Evolutionary conservation across 148 eudicot species (phyloP).

Genomic region (Rhododendron williamsianum): DNA sequence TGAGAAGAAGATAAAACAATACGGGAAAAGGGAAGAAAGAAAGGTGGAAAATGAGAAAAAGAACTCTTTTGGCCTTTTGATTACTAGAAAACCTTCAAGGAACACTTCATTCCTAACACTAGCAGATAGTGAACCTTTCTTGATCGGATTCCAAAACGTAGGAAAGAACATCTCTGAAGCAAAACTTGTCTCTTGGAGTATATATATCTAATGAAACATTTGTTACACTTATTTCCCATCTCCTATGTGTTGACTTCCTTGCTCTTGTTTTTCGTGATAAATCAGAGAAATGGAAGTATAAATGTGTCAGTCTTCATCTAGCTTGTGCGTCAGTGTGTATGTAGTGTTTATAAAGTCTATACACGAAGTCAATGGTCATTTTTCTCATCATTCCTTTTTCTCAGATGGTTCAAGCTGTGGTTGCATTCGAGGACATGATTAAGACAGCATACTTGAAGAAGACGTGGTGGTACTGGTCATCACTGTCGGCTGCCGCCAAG

Average conservation of each 20-base stretch:
- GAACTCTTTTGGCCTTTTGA: not conserved
- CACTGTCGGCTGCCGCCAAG: constrained; percentile 64
- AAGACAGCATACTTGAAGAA: constrained; percentile 55
- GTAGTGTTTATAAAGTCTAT: not conserved
- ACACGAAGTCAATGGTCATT: not conserved
- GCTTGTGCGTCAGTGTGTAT: no score
- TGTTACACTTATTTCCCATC: not conserved
- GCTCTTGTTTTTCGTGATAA: not conserved
- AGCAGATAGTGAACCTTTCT: not conserved
- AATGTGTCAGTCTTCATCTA: not conserved
- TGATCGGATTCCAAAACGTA: not conserved
- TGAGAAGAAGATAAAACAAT: not conserved
- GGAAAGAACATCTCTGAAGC: not conserved
- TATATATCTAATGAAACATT: not conserved
- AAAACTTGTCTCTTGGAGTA: not conserved
- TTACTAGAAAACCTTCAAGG: not conserved
- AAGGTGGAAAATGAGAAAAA: not conserved
- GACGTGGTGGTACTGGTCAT: constrained; percentile 79
- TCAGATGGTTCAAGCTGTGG: constrained; percentile 69
- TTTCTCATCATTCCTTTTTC: not conserved
- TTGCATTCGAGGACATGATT: constrained; percentile 68
- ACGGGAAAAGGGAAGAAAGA: no score
- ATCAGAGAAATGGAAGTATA: not conserved
- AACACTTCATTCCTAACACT: not conserved
- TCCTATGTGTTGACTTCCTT: not conserved